Conservation (phyloP, 1,284 basidiomycete genomes). For the Pascua guehoae region DNA sequence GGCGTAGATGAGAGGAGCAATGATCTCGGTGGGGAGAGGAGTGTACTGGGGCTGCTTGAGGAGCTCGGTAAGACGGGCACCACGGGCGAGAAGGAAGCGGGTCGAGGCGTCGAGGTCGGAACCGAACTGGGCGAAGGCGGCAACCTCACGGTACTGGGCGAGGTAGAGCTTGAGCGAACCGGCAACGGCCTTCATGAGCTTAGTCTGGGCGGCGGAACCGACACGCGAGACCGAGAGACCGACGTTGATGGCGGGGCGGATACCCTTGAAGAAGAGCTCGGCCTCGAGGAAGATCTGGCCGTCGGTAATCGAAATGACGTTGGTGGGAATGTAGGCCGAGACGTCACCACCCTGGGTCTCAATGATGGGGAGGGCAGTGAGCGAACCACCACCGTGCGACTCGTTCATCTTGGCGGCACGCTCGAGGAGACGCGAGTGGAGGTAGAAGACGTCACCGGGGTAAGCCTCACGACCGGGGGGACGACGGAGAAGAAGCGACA, state of each 20-base stretch:
- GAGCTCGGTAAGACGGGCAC: constrained; percentile 96
- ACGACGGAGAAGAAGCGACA: constrained; percentile 98
- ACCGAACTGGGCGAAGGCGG: constrained; percentile 94
- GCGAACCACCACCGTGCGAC: constrained; percentile 92
- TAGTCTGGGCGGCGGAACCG: constrained; percentile 98
- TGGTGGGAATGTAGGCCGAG: constrained; percentile 82
- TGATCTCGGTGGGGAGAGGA: constrained; percentile 75
- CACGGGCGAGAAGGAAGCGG: constrained; percentile 93
- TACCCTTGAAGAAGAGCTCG: constrained; percentile 99
- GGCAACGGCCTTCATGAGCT: constrained; percentile 99
- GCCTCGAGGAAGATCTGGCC: constrained; percentile 99
- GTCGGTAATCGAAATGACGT: constrained; percentile 96
- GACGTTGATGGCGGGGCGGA: constrained; percentile 98
- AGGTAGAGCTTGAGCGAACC: constrained; percentile 99
- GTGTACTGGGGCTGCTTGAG: constrained; percentile 99
- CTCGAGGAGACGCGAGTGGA: constrained; percentile 99
- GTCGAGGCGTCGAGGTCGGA: constrained; percentile 99
- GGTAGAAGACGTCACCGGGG: constrained; percentile 99
- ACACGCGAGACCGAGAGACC: constrained; percentile 99
- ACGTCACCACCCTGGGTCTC: constrained; percentile 99
- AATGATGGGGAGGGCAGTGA: constrained; percentile 98
- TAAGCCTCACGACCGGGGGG: constrained; percentile 99
- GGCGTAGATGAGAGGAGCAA: constrained; percentile 97
- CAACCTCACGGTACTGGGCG: constrained; percentile 99
- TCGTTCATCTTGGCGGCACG: constrained; percentile 99